A percentile compares a stretch with the other conserved stretches of the same genome.
Evolutionary conservation across 306 rosid species (phyloP).

Genomic region (Macrotyloma uniflorum): DNA sequence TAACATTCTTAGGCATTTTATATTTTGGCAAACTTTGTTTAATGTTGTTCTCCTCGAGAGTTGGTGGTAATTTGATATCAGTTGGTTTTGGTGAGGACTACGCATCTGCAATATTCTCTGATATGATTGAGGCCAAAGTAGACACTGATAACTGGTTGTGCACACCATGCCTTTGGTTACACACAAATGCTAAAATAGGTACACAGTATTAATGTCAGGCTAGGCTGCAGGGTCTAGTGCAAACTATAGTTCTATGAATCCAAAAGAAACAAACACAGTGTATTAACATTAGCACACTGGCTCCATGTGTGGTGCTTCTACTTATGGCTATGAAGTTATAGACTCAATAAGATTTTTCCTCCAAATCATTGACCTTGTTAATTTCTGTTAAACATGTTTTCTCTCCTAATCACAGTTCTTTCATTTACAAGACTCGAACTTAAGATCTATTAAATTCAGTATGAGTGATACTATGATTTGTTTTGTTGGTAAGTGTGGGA

Average conservation of each 20-base stretch:
- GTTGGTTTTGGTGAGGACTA: constrained; percentile 15
- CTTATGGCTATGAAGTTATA: constrained; percentile 6
- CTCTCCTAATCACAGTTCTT: no score
- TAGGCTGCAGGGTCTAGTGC: constrained; percentile 10
- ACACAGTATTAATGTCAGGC: constrained; percentile 5
- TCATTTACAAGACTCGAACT: no score
- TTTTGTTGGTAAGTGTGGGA: constrained; percentile 2
- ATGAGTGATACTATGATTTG: no score
- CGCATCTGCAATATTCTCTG: constrained; percentile 26
- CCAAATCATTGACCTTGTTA: no score
- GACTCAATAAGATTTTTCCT: no score
- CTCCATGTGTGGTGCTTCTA: constrained; percentile 6
- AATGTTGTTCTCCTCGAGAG: constrained; percentile 17
- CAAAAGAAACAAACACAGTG: constrained; percentile 22
- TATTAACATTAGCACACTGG: not conserved
- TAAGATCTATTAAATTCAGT: no score
- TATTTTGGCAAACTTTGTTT: constrained; percentile 2
- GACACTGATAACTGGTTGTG: constrained; percentile 14
- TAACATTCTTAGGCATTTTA: not conserved
- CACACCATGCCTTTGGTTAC: constrained; percentile 9
- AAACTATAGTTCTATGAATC: constrained; percentile 2
- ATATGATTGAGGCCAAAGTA: constrained; percentile 34
- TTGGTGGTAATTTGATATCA: constrained; percentile 33
- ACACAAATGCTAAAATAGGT: constrained; percentile 21
- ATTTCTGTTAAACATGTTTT: no score